phyloP scores from a whole-genome alignment of 2,329 filamentous ascomycete species.

The Teratosphaeria gauchensis region DNA sequence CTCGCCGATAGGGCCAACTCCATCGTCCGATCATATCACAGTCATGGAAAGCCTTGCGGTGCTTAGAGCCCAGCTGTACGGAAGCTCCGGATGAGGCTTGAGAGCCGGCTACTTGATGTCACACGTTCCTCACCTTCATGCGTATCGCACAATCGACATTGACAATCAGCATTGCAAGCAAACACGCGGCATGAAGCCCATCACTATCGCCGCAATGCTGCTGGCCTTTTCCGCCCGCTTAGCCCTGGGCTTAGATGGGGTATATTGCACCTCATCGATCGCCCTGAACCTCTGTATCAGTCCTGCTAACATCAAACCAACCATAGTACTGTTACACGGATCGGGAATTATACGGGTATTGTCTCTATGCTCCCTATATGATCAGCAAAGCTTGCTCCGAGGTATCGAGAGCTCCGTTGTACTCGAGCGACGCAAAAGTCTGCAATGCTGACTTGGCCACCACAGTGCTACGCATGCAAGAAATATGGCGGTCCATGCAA shows the following conservation, averaged over 20 bases:
- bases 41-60: no score
- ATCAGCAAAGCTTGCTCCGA: not conserved
- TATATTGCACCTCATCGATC: not conserved
- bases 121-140: not conserved
- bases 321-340: not conserved
- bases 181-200: not conserved
- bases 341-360: not conserved
- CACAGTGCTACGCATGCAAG: not conserved
- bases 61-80: no score
- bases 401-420: not conserved
- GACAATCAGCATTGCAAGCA: not conserved
- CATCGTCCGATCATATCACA: no score
- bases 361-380: not conserved
- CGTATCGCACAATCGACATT: not conserved
- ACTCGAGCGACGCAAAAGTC: not conserved
- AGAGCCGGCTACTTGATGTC: not conserved
- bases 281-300: no score
- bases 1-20: no score
- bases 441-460: not conserved
- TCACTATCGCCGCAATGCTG: not conserved
- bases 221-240: not conserved
- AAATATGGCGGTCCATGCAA: not conserved
- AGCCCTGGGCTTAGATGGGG: not conserved
- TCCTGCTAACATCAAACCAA: not conserved
- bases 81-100: no score